A percentile compares a stretch with the other conserved stretches of the same genome.
These are phyloP conservation scores for Daedaleopsis nitida DNA, from an alignment of 768 basidiomycete species.

Conservation along the genomic window DNA sequence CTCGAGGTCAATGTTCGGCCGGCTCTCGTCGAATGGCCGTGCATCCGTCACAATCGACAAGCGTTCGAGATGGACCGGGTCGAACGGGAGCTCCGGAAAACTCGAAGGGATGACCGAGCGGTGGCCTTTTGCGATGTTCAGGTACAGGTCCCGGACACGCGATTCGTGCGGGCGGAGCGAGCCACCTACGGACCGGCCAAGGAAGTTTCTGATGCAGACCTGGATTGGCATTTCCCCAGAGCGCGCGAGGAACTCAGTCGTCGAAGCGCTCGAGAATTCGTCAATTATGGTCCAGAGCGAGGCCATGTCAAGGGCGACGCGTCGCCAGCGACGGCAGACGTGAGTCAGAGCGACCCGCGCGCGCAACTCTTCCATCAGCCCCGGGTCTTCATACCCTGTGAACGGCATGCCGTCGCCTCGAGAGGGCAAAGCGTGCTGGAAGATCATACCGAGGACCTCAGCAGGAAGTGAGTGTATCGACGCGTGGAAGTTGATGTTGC, in stretches of 20 bases:
- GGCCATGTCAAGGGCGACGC: constrained; percentile 9
- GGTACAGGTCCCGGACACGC: constrained; percentile 10
- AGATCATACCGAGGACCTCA: constrained; percentile 16
- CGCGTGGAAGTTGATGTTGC: constrained; percentile 7
- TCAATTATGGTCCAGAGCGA: constrained; percentile 16
- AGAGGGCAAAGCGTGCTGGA: constrained; percentile 6
- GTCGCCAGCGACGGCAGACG: constrained; percentile 17
- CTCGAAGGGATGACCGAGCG: constrained; percentile 1
- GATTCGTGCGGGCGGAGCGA: background rate
- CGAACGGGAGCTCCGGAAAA: background rate
- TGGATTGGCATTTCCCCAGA: constrained; percentile 15
- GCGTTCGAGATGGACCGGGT: constrained; percentile 1
- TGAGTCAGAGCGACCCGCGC: constrained; percentile 2
- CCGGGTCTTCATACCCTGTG: constrained; percentile 3
- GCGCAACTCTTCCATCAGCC: background rate
- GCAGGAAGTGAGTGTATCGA: constrained; percentile 14
- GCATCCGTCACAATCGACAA: constrained; percentile 9
- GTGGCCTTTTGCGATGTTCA: background rate
- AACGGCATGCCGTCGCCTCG: background rate
- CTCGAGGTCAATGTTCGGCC: constrained; percentile 12
- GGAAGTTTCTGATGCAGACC: constrained; percentile 1
- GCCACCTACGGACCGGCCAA: background rate
- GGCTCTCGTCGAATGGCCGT: constrained; percentile 14
- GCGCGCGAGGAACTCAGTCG: background rate
- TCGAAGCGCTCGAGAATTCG: background rate